Conservation (phyloP, 1,139 yeast species). For the Zygosaccharomyces pseudobailii region DNA sequence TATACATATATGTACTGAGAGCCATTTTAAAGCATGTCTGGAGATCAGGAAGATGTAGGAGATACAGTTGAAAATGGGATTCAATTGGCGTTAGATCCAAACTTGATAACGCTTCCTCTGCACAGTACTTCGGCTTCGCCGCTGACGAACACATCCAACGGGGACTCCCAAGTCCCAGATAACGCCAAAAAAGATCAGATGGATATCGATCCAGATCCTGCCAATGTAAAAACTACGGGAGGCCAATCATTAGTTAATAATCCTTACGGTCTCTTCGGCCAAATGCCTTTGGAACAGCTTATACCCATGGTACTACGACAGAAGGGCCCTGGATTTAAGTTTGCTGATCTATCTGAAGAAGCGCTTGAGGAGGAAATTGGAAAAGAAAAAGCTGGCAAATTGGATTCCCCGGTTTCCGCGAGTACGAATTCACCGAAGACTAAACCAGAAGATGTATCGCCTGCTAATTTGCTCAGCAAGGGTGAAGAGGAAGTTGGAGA, state of each 20-base stretch:
- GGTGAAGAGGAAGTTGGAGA: slow-evolving; percentile 6
- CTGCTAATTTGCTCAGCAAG: not conserved
- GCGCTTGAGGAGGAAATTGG: slow-evolving; percentile 45
- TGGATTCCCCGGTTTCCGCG: slow-evolving; percentile 7
- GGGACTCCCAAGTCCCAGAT: slow-evolving; percentile 7
- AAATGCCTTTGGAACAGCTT: slow-evolving; percentile 30
- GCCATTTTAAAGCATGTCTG: not conserved
- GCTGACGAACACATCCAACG: slow-evolving; percentile 4
- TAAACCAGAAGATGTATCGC: slow-evolving; percentile 14
- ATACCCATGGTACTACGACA: slow-evolving; percentile 32
- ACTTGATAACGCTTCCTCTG: slow-evolving; percentile 16
- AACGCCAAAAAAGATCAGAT: not conserved
- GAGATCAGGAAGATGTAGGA: not conserved
- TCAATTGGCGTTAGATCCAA: slow-evolving; percentile 24
- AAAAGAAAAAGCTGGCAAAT: slow-evolving; percentile 7
- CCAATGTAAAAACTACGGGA: not conserved
- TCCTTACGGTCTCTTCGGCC: slow-evolving; percentile 31
- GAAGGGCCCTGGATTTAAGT: slow-evolving; percentile 27
- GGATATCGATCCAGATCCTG: slow-evolving; percentile 3
- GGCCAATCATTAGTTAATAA: slow-evolving; percentile 22
- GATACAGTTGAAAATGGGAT: slow-evolving; percentile 11
- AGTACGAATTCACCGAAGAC: slow-evolving; percentile 15
- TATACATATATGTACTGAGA: not conserved
- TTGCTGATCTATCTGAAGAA: slow-evolving; percentile 50
- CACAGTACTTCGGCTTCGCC: slow-evolving; percentile 12